Percentiles rank a stretch among this genome's conserved stretches.
Conservation (phyloP, 495 filamentous ascomycete species). For the Aspergillus sclerotioniger region DNA sequence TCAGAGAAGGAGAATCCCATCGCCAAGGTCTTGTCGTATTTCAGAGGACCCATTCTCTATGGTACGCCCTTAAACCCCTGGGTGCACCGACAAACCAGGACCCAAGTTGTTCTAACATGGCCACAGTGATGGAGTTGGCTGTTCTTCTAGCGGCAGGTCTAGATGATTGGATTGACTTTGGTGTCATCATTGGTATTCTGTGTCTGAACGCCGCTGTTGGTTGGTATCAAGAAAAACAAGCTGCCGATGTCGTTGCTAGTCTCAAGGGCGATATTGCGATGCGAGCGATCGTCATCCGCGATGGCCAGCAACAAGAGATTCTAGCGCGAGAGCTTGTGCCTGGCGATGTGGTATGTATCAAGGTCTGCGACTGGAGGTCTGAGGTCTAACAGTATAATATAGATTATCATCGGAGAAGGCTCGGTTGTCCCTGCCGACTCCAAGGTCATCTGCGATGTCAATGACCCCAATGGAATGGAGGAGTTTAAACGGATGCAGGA, state of each 20-base stretch:
- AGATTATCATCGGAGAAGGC: slow-evolving; percentile 67
- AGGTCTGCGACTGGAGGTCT: background rate
- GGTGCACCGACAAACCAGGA: no score
- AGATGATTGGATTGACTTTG: slow-evolving; percentile 76
- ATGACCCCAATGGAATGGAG: slow-evolving; percentile 63
- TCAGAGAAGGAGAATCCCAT: slow-evolving; percentile 74
- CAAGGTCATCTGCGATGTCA: slow-evolving; percentile 70
- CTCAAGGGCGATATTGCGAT: slow-evolving; percentile 81
- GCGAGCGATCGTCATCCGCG: slow-evolving; percentile 65
- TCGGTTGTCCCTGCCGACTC: slow-evolving; percentile 68
- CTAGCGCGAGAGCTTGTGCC: slow-evolving; percentile 74
- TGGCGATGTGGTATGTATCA: slow-evolving; percentile 69
- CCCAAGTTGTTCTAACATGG: slow-evolving; percentile 22
- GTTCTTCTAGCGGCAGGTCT: slow-evolving; percentile 73
- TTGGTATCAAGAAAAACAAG: slow-evolving; percentile 84
- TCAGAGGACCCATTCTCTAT: slow-evolving; percentile 78
- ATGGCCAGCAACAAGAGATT: slow-evolving; percentile 63
- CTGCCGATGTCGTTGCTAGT: slow-evolving; percentile 75
- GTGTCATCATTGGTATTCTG: slow-evolving; percentile 79
- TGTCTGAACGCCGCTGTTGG: slow-evolving; percentile 72
- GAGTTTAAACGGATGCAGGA: slow-evolving; percentile 56
- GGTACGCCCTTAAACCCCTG: slow-evolving; percentile 45
- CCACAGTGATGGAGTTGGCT: slow-evolving; percentile 75
- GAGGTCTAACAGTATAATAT: slow-evolving; percentile 30
- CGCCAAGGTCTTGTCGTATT: slow-evolving; percentile 69